phyloP scores from a whole-genome alignment of 441 rosid genomes.

The Daphne laureola region DNA sequence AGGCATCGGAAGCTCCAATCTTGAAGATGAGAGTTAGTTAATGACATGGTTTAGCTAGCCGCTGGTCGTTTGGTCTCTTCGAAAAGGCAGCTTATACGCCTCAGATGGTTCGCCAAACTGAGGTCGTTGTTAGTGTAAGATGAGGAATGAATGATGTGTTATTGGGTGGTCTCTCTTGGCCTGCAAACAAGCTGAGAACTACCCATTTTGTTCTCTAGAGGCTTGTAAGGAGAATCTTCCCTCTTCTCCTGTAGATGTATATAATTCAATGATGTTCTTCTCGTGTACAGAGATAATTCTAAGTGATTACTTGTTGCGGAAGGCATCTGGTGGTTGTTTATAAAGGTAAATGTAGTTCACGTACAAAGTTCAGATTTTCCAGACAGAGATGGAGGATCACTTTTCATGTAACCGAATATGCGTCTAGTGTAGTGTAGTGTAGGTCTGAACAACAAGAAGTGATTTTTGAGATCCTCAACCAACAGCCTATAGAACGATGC shows the following conservation, averaged over 20 bases:
- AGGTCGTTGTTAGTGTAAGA: too few species aligned
- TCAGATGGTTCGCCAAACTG: too few species aligned
- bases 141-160: too few species aligned
- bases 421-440: slow-evolving; percentile 8
- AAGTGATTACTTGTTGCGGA: too few species aligned
- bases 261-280: neutral
- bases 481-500: slow-evolving; percentile 10
- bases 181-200: neutral
- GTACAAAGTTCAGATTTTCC: too few species aligned
- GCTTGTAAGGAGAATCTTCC: neutral
- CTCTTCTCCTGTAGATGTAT: slow-evolving; percentile 10
- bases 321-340: too few species aligned
- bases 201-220: neutral
- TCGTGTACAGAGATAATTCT: slow-evolving; percentile 12
- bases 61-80: neutral
- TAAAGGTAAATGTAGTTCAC: too few species aligned
- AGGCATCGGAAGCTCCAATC: slow-evolving; percentile 20
- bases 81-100: neutral
- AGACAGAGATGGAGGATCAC: slow-evolving; percentile 5
- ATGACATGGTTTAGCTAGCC: slow-evolving; percentile 1
- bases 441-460: too few species aligned
- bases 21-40: slow-evolving; percentile 22
- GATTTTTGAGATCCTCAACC: neutral
- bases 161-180: neutral
- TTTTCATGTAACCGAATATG: slow-evolving; percentile 17